Percentiles rank a stretch among this genome's conserved stretches.
These are phyloP conservation scores for Pyrus hybrid DNA, from an alignment of 331 rosid genomes.

Conservation along the genomic window DNA sequence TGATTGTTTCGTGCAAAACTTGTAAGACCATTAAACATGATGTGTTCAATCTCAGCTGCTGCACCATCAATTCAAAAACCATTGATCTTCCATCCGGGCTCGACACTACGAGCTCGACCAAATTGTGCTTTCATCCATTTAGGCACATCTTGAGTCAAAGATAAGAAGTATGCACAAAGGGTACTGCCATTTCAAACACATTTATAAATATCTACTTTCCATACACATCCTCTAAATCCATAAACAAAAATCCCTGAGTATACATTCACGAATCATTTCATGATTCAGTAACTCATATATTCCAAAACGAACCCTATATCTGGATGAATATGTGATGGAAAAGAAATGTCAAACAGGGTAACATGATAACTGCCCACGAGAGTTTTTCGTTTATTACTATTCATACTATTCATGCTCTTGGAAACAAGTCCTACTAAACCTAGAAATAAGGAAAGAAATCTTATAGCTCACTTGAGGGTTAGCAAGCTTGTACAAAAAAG, in stretches of 20 bases:
- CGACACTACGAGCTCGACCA: conserved; percentile 56
- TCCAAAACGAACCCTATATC: background rate
- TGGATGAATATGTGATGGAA: background rate
- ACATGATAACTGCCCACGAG: background rate
- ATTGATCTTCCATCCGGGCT: conserved; percentile 79
- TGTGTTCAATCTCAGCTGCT: conserved; percentile 57
- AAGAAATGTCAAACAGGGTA: background rate
- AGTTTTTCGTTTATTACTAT: background rate
- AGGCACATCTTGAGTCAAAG: conserved; percentile 83
- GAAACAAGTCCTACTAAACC: background rate
- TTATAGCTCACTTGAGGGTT: background rate
- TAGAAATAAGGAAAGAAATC: background rate
- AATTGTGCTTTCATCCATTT: conserved; percentile 82
- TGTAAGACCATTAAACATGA: background rate
- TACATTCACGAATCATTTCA: background rate
- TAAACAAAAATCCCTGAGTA: background rate
- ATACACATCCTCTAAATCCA: background rate
- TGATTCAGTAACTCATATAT: background rate
- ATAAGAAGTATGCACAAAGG: conserved; percentile 86
- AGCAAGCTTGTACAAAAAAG: conserved; percentile 1
- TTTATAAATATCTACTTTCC: conserved; percentile 10
- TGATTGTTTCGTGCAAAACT: conserved; percentile 1
- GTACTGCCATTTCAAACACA: conserved; percentile 57
- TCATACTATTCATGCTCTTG: background rate
- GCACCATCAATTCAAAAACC: conserved; percentile 91